phyloP scores from a whole-genome alignment of 2,329 filamentous ascomycete genomes.

The Sphaerulina populicola region DNA sequence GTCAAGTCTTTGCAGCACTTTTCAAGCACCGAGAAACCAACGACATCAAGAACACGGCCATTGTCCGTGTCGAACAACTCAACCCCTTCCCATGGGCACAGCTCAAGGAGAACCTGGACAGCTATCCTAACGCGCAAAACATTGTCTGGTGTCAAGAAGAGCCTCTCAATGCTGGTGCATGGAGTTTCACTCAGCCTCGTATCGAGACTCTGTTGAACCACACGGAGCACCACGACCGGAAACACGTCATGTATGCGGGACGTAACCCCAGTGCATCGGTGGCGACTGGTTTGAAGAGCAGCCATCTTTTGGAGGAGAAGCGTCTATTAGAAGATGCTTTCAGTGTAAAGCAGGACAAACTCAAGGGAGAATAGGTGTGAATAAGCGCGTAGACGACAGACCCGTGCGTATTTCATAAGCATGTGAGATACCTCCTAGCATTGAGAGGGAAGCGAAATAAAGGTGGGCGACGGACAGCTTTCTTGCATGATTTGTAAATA shows the following conservation, averaged over 20 bases:
- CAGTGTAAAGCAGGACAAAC: slow-evolving; percentile 54
- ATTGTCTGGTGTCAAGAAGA: slow-evolving; percentile 98
- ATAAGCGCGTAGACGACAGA: neutral
- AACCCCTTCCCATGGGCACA: slow-evolving; percentile 99
- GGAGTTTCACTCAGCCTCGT: slow-evolving; percentile 94
- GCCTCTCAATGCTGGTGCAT: slow-evolving; percentile 91
- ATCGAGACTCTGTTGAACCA: slow-evolving; percentile 94
- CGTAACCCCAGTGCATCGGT: slow-evolving; percentile 88
- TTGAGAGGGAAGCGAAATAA: neutral
- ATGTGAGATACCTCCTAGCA: neutral
- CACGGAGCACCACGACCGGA: slow-evolving; percentile 83
- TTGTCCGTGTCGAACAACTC: slow-evolving; percentile 93
- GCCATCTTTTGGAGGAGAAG: slow-evolving; percentile 86
- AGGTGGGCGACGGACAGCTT: neutral
- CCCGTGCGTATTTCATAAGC: neutral
- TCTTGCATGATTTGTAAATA: slow-evolving; percentile 1
- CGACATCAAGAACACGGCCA: slow-evolving; percentile 79
- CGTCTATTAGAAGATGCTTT: slow-evolving; percentile 64
- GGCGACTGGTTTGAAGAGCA: slow-evolving; percentile 81
- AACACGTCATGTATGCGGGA: slow-evolving; percentile 95
- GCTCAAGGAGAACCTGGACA: slow-evolving; percentile 91
- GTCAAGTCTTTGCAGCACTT: slow-evolving; percentile 86
- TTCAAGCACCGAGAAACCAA: slow-evolving; percentile 84
- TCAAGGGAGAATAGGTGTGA: slow-evolving; percentile 52
- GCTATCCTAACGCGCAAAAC: slow-evolving; percentile 93